Evolutionary conservation across 202 grass and related monocot genomes (phyloP), one percentile per base, ranked within the genome.

Genomic region (Setaria viridis): DNA sequence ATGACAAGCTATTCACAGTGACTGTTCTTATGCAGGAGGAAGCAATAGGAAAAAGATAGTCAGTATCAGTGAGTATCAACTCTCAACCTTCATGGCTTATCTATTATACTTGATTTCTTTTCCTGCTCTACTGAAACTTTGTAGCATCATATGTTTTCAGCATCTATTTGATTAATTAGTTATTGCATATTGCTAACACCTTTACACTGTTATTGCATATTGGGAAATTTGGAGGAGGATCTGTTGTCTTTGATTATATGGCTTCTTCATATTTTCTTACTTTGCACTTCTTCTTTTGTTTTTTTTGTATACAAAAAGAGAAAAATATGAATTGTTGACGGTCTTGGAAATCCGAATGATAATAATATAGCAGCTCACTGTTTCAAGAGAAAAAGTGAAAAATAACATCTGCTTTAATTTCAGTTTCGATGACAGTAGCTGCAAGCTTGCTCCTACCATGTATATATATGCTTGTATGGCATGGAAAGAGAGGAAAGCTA

Each of bases 1-100:
- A 50, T 62, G 13, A 2, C 25, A 51, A 55, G 10, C 1, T 76
- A 60, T 71, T 89, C 3, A 86, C 32, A 65, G 8, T 35, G 8
- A 25, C 8, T 81, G 30, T 89, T 92, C 71, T 89, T 83, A 46
- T 86, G 86, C 83, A 92, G 86, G 62, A 35, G 0, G 0, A n/a
- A 41, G 0, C 0, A 15, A 0, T 3, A 32, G 34, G 2, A 11
- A 3, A 43, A 43, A 6, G 7, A 43, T 0, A 4, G 20, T 88
- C 2, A n/a, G 0, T 80, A 80, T 85, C 50, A 76, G 89, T 91
- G 37, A 85, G 82, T 7, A 51, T 2, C 6, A 79, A 8, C 11
- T 30, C 0, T 70, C 21, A 19, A 65, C 13, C 56, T 29, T 9
- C 25, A 16, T 12, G 1, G 34, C 34, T 35, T 35, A 35, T 35